These are phyloP conservation scores for Eucalyptus regnans DNA, from an alignment of 345 rosid genomes.

Conservation along the genomic window DNA sequence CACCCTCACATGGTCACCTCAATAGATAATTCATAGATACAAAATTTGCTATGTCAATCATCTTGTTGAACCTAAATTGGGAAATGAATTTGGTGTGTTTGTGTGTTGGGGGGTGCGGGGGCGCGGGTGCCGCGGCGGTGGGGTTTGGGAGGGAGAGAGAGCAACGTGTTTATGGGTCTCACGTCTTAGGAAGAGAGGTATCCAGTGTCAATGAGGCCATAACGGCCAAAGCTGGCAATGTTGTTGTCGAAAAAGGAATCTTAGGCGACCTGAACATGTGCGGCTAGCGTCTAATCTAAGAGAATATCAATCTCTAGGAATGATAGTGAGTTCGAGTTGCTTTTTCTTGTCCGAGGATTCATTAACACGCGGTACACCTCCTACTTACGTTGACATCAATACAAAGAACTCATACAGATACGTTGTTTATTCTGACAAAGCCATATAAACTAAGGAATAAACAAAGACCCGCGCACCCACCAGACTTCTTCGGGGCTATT, in stretches of 20 bases:
- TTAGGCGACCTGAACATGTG: background rate
- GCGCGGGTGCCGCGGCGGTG: no score
- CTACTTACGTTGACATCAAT: background rate
- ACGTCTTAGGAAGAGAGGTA: no score
- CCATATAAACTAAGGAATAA: background rate
- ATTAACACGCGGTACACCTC: background rate
- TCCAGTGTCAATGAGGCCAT: background rate
- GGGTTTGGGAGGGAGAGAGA: background rate
- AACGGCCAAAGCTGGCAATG: background rate
- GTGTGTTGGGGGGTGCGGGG: no score
- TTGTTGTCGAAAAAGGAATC: background rate
- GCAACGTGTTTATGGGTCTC: no score
- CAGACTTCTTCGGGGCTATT: no score
- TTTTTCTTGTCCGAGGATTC: background rate
- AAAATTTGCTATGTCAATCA: background rate
- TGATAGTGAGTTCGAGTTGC: background rate
- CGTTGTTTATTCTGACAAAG: background rate
- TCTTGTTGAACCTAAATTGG: no score
- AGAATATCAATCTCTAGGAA: background rate
- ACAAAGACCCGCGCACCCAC: background rate
- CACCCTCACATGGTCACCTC: background rate
- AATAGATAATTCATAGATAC: background rate
- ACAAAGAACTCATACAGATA: background rate
- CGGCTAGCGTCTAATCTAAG: background rate
- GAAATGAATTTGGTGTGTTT: no score